Percentiles rank a stretch among this genome's conserved stretches.
Evolutionary conservation across 1,139 yeast genomes (phyloP).

Genomic region (Saccharomyces hybrid): DNA sequence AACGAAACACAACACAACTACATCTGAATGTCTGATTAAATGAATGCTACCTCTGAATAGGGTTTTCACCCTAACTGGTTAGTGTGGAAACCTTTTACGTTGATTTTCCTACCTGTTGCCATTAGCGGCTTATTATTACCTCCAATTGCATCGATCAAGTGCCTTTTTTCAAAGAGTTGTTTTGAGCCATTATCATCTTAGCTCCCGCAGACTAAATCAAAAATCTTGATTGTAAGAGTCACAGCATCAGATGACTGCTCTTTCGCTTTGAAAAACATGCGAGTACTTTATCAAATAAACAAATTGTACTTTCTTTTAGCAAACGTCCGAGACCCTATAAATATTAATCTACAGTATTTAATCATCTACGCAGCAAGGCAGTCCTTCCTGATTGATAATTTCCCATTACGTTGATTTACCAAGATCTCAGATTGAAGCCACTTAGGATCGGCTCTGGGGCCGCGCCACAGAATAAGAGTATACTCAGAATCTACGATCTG

Average conservation of each 20-base stretch:
- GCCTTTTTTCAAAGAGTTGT: neutral
- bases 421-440: slow-evolving; percentile 15
- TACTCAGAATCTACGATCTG: slow-evolving; percentile 4
- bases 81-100: slow-evolving; percentile 23
- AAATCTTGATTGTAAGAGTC: neutral
- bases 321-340: slow-evolving; percentile 14
- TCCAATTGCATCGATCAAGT: neutral
- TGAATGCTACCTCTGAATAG: slow-evolving; percentile 18
- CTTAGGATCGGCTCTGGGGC: slow-evolving; percentile 11
- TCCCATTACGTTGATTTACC: slow-evolving; percentile 26
- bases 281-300: slow-evolving; percentile 5
- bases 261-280: neutral
- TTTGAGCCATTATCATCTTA: too few relatives aligned
- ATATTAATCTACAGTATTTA: slow-evolving; percentile 9
- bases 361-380: slow-evolving; percentile 21
- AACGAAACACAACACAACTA: slow-evolving; percentile 26
- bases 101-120: slow-evolving; percentile 9
- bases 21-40: slow-evolving; percentile 28
- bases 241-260: neutral
- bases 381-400: slow-evolving; percentile 23
- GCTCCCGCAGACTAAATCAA: neutral
- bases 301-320: slow-evolving; percentile 13
- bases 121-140: neutral
- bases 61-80: slow-evolving; percentile 13
- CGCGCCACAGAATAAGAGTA: slow-evolving; percentile 10